phyloP scores from a whole-genome alignment of 1,139 yeast genomes.

The Suhomyces coccinellae region DNA sequence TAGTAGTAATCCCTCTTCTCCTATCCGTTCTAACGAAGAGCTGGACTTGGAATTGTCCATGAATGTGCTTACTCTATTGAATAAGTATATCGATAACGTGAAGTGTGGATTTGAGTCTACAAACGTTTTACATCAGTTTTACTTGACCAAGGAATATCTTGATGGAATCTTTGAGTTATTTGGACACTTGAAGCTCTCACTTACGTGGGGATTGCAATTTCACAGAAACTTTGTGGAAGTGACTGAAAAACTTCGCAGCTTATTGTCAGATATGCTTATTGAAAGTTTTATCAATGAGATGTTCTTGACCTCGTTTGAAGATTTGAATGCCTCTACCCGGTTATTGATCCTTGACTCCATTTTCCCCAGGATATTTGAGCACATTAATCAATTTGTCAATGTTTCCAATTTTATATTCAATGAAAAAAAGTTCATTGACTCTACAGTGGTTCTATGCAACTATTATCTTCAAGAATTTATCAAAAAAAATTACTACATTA shows the following conservation, averaged over 20 bases:
- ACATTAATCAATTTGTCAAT: conserved; percentile 36
- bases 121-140: conserved; percentile 25
- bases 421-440: conserved; percentile 34
- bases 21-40: conserved; percentile 17
- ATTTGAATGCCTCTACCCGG: conserved; percentile 25
- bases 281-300: conserved; percentile 22
- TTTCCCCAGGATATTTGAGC: conserved; percentile 41
- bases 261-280: conserved; percentile 36
- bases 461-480: conserved; percentile 22
- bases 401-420: conserved; percentile 39
- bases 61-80: conserved; percentile 39
- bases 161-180: conserved; percentile 44
- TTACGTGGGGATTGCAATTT: conserved; percentile 27
- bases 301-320: conserved; percentile 24
- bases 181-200: conserved; percentile 34
- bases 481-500: conserved; percentile 24
- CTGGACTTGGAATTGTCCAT: conserved; percentile 28
- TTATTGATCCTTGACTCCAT: conserved; percentile 35
- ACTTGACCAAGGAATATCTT: conserved; percentile 34
- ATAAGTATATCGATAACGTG: conserved; percentile 33
- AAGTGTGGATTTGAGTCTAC: conserved; percentile 31
- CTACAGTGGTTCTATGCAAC: conserved; percentile 26
- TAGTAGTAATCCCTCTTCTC: conserved; percentile 39
- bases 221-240: conserved; percentile 22
- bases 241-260: conserved; percentile 25